Evolutionary conservation across 306 rosid genomes (phyloP).

Genomic region (Canavalia ensiformis): DNA sequence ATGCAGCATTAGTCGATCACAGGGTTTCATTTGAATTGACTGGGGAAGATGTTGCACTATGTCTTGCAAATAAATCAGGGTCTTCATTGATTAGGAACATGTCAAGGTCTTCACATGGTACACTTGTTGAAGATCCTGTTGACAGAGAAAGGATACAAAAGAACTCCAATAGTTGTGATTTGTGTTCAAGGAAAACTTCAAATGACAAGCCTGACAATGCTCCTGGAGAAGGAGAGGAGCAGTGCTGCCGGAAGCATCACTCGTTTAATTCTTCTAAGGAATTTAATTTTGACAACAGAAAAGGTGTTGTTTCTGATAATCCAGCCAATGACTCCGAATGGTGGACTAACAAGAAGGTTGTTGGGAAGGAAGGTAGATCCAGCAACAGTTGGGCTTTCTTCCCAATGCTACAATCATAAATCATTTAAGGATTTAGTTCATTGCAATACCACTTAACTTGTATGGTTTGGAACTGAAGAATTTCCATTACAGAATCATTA

Average conservation of each 20-base stretch:
- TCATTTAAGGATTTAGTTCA: conserved; percentile 44
- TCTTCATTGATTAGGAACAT: conserved; percentile 46
- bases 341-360: conserved; percentile 71
- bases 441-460: not conserved
- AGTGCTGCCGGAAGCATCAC: conserved; percentile 64
- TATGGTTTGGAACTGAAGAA: not conserved
- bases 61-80: conserved; percentile 71
- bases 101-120: conserved; percentile 54
- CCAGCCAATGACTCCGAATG: conserved; percentile 65
- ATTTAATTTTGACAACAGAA: conserved; percentile 76
- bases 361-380: conserved; percentile 63
- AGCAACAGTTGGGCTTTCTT: conserved; percentile 68
- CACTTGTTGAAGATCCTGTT: conserved; percentile 40
- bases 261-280: conserved; percentile 68
- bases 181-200: conserved; percentile 49
- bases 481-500: conserved; percentile 33
- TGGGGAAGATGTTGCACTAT: conserved; percentile 81
- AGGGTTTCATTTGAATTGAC: conserved; percentile 88
- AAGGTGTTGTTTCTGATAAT: conserved; percentile 57
- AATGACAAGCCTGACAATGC: conserved; percentile 47
- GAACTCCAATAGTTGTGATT: conserved; percentile 45
- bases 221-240: conserved; percentile 61
- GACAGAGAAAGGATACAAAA: conserved; percentile 47
- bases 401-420: conserved; percentile 67
- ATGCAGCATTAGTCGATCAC: conserved; percentile 61